Conservation (phyloP, 306 rosid genomes). For the Neltuma alba region DNA sequence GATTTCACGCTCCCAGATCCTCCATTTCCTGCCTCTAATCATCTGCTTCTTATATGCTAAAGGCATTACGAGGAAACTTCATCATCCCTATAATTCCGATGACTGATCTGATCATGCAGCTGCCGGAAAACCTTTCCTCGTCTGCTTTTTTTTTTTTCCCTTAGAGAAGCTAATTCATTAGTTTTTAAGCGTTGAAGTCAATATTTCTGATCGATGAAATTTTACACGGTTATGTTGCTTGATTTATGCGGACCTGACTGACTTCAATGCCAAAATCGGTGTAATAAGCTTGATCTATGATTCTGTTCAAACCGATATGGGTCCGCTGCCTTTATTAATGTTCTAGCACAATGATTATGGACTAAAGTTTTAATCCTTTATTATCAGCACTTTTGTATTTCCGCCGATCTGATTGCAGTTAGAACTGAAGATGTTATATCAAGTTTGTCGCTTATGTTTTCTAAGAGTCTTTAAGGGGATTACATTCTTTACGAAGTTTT, state of each 20-base stretch:
- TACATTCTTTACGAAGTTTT: not conserved
- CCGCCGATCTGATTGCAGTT: not conserved
- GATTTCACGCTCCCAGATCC: slow-evolving; percentile 11
- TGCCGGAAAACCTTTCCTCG: not conserved
- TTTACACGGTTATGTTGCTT: slow-evolving; percentile 9
- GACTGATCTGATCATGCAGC: not conserved
- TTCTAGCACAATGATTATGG: not conserved
- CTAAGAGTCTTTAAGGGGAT: not conserved
- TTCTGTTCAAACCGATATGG: slow-evolving; percentile 27
- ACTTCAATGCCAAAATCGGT: slow-evolving; percentile 16
- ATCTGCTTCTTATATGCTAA: not conserved
- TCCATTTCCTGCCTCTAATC: slow-evolving; percentile 10
- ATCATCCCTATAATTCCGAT: slow-evolving; percentile 8
- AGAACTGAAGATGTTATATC: not conserved
- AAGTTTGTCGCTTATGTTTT: not conserved
- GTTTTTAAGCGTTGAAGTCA: not conserved
- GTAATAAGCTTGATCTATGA: slow-evolving; percentile 36
- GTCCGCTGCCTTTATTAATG: not conserved
- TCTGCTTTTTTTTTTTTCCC: not conserved
- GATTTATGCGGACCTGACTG: slow-evolving; percentile 27
- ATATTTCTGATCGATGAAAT: slow-evolving; percentile 26
- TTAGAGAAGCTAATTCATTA: slow-evolving; percentile 11
- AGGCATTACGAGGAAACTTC: slow-evolving; percentile 7
- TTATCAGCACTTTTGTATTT: not conserved
- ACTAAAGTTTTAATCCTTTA: not conserved